Evolutionary conservation across 2,329 filamentous ascomycete species (phyloP).

Genomic region (Aspergillus niger): DNA sequence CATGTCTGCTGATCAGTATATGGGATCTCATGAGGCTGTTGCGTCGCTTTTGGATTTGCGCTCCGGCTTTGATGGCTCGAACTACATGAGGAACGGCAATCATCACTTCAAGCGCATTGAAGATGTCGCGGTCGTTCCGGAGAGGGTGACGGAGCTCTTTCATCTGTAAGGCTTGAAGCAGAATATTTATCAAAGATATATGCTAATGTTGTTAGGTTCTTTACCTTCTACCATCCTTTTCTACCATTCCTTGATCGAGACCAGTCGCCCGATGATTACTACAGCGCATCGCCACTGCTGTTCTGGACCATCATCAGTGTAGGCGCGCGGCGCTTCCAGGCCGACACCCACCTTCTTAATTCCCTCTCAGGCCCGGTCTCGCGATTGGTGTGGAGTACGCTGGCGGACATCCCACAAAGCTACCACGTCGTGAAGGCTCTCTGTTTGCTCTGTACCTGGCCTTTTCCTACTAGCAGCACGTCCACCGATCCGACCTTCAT

Average conservation of each 20-base stretch:
- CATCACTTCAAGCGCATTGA: slow-evolving; percentile 56
- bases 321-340: slow-evolving; percentile 61
- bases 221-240: slow-evolving; percentile 65
- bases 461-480: slow-evolving; percentile 64
- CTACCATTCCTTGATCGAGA: slow-evolving; percentile 63
- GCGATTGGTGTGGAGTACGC: slow-evolving; percentile 62
- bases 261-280: slow-evolving; percentile 59
- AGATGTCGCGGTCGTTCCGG: slow-evolving; percentile 47
- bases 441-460: slow-evolving; percentile 66
- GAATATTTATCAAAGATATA: background rate
- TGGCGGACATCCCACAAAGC: slow-evolving; percentile 62
- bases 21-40: slow-evolving; percentile 53
- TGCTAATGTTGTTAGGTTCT: slow-evolving; percentile 56
- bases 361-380: slow-evolving; percentile 56
- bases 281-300: slow-evolving; percentile 61
- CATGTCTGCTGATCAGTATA: slow-evolving; percentile 45
- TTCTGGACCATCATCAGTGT: slow-evolving; percentile 69
- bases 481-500: slow-evolving; percentile 67
- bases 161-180: slow-evolving; percentile 39
- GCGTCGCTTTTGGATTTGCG: slow-evolving; percentile 53
- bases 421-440: slow-evolving; percentile 67
- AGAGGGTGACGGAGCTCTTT: slow-evolving; percentile 49
- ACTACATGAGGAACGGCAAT: slow-evolving; percentile 52
- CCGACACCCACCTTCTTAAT: slow-evolving; percentile 57
- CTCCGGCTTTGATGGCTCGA: slow-evolving; percentile 48